phyloP scores from a whole-genome alignment of 257 asterid species.

The Ilex asprella region DNA sequence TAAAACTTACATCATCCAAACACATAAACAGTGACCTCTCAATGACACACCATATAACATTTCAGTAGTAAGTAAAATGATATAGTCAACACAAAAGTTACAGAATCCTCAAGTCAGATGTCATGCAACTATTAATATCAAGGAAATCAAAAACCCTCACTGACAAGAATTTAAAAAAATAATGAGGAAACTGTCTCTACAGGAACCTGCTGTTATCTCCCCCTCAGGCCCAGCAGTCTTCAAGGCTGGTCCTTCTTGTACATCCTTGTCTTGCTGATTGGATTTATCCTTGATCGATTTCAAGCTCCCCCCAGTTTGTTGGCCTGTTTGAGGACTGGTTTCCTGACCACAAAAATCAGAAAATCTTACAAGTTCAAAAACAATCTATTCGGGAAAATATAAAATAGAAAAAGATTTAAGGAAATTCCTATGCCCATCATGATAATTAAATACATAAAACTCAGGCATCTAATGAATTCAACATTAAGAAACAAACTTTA shows the following conservation, averaged over 20 bases:
- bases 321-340: slow-evolving; percentile 87
- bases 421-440: slow-evolving; percentile 7
- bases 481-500: background rate
- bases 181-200: too few species aligned
- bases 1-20: too few species aligned
- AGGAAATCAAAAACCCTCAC: too few species aligned
- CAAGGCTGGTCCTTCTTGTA: slow-evolving; percentile 61
- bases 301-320: slow-evolving; percentile 72
- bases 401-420: background rate
- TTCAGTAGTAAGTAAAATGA: too few species aligned
- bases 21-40: too few species aligned
- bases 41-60: too few species aligned
- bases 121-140: too few species aligned
- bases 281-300: slow-evolving; percentile 82
- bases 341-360: slow-evolving; percentile 32
- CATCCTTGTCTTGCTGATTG: slow-evolving; percentile 67
- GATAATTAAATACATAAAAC: slow-evolving; percentile 2
- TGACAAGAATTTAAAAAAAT: too few species aligned
- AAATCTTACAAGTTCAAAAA: background rate
- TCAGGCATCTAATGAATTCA: background rate
- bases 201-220: slow-evolving; percentile 88
- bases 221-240: slow-evolving; percentile 95
- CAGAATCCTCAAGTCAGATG: too few species aligned
- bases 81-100: too few species aligned
- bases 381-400: background rate